phyloP scores from a whole-genome alignment of 1,284 basidiomycete genomes.

The Leccinum angustisporum region DNA sequence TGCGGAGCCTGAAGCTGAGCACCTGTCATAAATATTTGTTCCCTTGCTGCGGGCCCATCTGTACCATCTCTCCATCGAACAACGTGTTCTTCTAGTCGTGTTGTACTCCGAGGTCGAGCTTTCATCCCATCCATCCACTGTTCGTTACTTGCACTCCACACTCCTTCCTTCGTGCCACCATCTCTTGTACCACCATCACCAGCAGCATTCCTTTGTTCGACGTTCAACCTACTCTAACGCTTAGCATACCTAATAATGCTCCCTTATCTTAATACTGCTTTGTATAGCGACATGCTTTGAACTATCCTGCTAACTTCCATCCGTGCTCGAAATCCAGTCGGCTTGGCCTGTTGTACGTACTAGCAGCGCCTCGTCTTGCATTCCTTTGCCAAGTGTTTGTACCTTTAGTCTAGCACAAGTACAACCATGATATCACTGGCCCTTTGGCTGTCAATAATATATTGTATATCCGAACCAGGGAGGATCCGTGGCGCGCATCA shows the following conservation, averaged over 20 bases:
- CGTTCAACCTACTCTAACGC: constrained; percentile 10
- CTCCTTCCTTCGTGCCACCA: constrained; percentile 8
- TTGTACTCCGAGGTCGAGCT: constrained; percentile 14
- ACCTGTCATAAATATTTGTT: not conserved
- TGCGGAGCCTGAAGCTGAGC: constrained; percentile 13
- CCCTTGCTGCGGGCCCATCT: constrained; percentile 1
- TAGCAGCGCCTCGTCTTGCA: not conserved
- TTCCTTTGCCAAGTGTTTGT: not conserved
- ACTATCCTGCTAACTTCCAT: not conserved
- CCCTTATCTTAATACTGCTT: constrained; percentile 6
- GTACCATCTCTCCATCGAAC: constrained; percentile 11
- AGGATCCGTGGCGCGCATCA: constrained; percentile 12
- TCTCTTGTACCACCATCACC: constrained; percentile 12
- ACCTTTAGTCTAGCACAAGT: not conserved
- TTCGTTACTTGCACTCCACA: constrained; percentile 10
- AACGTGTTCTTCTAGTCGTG: constrained; percentile 13
- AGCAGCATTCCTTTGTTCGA: constrained; percentile 3
- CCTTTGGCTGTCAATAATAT: not conserved
- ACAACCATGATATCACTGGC: not conserved
- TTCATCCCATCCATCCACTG: not conserved
- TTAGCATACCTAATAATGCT: not conserved
- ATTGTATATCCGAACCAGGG: not conserved
- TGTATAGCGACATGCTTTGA: constrained; percentile 6
- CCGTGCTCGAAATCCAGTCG: not conserved
- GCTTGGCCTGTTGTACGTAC: not conserved